These are phyloP conservation scores for Cryphonectria carpinicola DNA, from an alignment of 2,329 filamentous ascomycete species.

Conservation along the genomic window DNA sequence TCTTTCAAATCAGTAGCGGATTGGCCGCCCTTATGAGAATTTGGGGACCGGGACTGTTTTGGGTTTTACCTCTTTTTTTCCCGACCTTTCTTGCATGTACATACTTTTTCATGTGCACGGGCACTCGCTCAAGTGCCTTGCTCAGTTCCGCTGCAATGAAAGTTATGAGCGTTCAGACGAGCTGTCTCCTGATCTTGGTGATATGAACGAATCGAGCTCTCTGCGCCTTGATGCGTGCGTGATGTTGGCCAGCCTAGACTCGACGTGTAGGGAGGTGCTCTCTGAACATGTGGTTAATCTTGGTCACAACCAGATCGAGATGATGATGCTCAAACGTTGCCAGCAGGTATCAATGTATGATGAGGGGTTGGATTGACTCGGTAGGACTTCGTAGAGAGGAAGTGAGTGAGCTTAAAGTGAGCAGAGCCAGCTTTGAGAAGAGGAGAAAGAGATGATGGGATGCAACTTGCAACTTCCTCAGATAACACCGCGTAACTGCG, in stretches of 20 bases:
- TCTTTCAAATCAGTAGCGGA: not conserved
- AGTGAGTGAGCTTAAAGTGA: not conserved
- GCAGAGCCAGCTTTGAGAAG: not conserved
- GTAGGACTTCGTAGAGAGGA: not conserved
- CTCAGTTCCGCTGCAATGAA: not conserved
- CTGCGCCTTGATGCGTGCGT: not conserved
- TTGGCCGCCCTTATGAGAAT: not conserved
- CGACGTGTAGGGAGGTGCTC: not conserved
- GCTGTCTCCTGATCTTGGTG: not conserved
- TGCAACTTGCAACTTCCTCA: not conserved
- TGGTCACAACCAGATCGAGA: not conserved
- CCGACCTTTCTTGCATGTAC: constrained; percentile 7
- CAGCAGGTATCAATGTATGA: no score
- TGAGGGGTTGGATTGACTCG: no score
- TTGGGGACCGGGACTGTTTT: not conserved
- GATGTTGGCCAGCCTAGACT: not conserved
- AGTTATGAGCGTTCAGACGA: not conserved
- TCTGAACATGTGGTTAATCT: not conserved
- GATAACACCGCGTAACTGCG: not conserved
- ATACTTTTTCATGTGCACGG: constrained; percentile 1
- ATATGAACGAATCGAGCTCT: not conserved
- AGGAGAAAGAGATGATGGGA: not conserved
- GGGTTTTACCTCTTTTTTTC: not conserved
- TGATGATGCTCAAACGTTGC: no score
- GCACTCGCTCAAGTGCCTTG: not conserved